A percentile compares a stretch with the other conserved stretches of the same genome.
phyloP scores from a whole-genome alignment of 2,329 filamentous ascomycete species.

The Fusarium euwallaceae region DNA sequence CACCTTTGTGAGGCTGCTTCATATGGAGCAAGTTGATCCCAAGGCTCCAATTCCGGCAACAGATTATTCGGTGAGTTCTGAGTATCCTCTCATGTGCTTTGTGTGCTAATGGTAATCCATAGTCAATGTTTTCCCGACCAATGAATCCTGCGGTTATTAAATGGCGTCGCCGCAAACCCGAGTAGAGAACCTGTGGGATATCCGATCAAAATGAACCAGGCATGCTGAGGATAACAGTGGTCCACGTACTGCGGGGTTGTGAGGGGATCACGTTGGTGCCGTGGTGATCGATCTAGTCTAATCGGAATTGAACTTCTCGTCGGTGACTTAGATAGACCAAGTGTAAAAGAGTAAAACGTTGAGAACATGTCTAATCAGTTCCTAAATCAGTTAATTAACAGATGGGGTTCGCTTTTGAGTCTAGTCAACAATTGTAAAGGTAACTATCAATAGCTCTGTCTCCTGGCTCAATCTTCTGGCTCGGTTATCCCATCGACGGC shows the following conservation, averaged over 20 bases:
- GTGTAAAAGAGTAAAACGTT: not conserved
- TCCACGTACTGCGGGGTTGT: not conserved
- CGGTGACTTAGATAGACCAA: not conserved
- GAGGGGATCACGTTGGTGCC: not conserved
- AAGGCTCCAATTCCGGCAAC: slow-evolving; percentile 75
- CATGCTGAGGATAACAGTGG: not conserved
- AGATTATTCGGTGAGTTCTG: slow-evolving; percentile 67
- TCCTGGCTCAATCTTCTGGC: no score
- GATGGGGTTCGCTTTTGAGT: no score
- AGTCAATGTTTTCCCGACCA: slow-evolving; percentile 44
- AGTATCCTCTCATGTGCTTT: rapidly evolving
- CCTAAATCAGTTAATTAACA: rapidly evolving
- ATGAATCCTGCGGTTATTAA: slow-evolving; percentile 39
- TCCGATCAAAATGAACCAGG: not conserved
- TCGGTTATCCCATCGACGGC: no score
- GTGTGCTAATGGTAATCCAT: not conserved
- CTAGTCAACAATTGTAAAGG: no score
- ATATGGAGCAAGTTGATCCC: slow-evolving; percentile 63
- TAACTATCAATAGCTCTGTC: no score
- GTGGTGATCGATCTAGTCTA: no score
- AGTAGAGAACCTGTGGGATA: not conserved
- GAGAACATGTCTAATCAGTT: rapidly evolving
- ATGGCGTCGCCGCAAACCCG: slow-evolving; percentile 29
- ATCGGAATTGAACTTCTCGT: not conserved
- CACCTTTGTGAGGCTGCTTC: slow-evolving; percentile 81